Evolutionary conservation across 2,329 filamentous ascomycete genomes (phyloP).

Genomic region (Chrysoporthe deuterocubensis): DNA sequence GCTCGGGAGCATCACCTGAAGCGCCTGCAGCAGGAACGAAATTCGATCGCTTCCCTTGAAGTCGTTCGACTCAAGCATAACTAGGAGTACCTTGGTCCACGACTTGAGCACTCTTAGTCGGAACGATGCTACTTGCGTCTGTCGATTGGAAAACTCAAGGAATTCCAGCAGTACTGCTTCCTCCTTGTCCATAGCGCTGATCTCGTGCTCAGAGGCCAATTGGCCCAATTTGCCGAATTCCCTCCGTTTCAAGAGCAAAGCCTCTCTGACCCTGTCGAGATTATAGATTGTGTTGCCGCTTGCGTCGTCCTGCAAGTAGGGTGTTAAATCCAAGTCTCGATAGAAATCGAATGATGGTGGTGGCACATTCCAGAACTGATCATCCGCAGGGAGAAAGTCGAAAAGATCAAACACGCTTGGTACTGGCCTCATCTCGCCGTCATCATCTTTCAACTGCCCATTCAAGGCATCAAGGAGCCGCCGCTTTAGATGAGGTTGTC

Average conservation of each 20-base stretch:
- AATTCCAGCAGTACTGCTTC: conserved; percentile 64
- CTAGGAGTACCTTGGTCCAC: conserved; percentile 83
- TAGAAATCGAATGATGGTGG: conserved; percentile 64
- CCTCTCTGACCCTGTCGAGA: conserved; percentile 70
- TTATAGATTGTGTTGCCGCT: conserved; percentile 67
- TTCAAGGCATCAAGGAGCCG: conserved; percentile 75
- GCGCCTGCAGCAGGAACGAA: conserved; percentile 80
- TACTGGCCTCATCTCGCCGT: conserved; percentile 68
- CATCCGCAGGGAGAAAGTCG: conserved; percentile 73
- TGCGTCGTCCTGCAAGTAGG: conserved; percentile 64
- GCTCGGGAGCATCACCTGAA: conserved; percentile 87
- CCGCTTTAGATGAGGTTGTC: conserved; percentile 71
- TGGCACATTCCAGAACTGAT: conserved; percentile 50
- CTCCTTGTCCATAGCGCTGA: conserved; percentile 58
- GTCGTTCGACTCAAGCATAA: conserved; percentile 82
- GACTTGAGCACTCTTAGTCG: conserved; percentile 73
- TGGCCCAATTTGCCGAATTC: conserved; percentile 58
- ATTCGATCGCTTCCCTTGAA: conserved; percentile 74
- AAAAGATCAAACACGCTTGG: conserved; percentile 89
- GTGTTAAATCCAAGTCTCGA: conserved; percentile 67
- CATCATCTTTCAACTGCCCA: conserved; percentile 71
- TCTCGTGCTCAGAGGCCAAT: conserved; percentile 54
- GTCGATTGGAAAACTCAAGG: conserved; percentile 66
- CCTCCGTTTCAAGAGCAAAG: conserved; percentile 71
- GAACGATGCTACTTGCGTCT: conserved; percentile 58